phyloP scores from a whole-genome alignment of 345 rosid genomes.

The Brassica carinata region DNA sequence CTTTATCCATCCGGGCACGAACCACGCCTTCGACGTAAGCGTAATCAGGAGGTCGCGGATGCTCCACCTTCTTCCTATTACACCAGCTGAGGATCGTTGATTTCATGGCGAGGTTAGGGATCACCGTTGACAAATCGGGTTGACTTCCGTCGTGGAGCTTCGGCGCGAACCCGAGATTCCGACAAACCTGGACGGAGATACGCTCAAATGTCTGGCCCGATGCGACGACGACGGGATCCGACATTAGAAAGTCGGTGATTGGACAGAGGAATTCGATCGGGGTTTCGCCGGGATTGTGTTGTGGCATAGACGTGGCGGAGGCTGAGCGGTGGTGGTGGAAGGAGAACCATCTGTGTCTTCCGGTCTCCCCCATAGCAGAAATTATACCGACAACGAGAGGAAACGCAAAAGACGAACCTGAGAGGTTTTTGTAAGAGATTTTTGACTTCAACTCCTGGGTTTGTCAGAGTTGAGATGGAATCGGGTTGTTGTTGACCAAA shows the following conservation, averaged over 20 bases:
- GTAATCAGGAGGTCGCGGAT: constrained; percentile 54
- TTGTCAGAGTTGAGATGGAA: constrained; percentile 13
- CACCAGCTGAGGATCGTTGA: constrained; percentile 74
- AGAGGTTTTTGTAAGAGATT: constrained; percentile 27
- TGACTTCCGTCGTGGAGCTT: constrained; percentile 47
- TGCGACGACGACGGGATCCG: constrained; percentile 79
- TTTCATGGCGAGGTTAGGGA: constrained; percentile 73
- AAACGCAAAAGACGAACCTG: constrained; percentile 5
- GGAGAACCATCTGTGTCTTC: constrained; percentile 65
- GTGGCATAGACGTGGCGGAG: constrained; percentile 28
- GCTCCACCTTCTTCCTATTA: constrained; percentile 33
- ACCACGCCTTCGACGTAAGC: constrained; percentile 54
- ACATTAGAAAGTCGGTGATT: constrained; percentile 60
- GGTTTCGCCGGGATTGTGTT: constrained; percentile 36
- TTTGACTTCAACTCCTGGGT: constrained; percentile 19
- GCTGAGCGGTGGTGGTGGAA: constrained; percentile 50
- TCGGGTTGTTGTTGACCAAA: not conserved
- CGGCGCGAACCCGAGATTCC: constrained; percentile 53
- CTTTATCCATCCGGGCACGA: constrained; percentile 44
- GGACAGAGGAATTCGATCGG: constrained; percentile 75
- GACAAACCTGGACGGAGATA: constrained; percentile 66
- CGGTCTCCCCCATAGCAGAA: constrained; percentile 56
- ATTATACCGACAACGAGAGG: not conserved
- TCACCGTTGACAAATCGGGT: constrained; percentile 61
- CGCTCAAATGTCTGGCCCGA: constrained; percentile 89